Conservation (phyloP, 768 basidiomycete genomes). For the Cystoderma amianthinum region DNA sequence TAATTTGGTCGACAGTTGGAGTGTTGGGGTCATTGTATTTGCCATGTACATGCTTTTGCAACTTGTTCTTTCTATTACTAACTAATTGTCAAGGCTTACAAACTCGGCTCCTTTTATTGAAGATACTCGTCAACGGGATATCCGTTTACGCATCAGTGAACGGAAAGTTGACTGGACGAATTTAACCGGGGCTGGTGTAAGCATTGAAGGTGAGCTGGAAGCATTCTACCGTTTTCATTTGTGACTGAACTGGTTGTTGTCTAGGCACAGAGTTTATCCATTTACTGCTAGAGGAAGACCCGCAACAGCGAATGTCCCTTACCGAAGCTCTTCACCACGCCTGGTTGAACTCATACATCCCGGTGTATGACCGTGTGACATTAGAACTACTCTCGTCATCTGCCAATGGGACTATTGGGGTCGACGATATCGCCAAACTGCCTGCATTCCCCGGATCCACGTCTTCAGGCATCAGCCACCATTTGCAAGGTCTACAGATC, state of each 20-base stretch:
- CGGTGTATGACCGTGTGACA: constrained; percentile 14
- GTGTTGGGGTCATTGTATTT: constrained; percentile 90
- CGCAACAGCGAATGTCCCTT: constrained; percentile 64
- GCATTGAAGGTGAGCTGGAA: constrained; percentile 11
- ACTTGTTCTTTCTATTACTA: no score
- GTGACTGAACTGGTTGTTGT: constrained; percentile 4
- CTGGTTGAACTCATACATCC: constrained; percentile 53
- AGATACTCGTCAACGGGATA: constrained; percentile 50
- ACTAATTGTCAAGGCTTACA: constrained; percentile 56
- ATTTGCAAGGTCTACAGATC: no score
- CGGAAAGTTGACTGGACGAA: constrained; percentile 58
- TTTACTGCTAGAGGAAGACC: constrained; percentile 58
- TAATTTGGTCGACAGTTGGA: constrained; percentile 92
- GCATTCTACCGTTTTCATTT: background rate
- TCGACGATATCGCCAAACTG: no score
- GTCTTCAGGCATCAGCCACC: no score
- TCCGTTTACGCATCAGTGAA: constrained; percentile 52
- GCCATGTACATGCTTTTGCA: no score
- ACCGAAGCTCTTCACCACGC: constrained; percentile 61
- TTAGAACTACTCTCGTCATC: no score
- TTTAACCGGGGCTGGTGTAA: constrained; percentile 33
- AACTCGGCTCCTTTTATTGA: constrained; percentile 79
- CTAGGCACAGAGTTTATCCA: constrained; percentile 59
- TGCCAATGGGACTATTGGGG: no score
- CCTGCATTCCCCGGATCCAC: no score